A percentile compares a stretch with the other conserved stretches of the same genome.
phyloP scores from a whole-genome alignment of 306 rosid species.

The Castanospermum australe region DNA sequence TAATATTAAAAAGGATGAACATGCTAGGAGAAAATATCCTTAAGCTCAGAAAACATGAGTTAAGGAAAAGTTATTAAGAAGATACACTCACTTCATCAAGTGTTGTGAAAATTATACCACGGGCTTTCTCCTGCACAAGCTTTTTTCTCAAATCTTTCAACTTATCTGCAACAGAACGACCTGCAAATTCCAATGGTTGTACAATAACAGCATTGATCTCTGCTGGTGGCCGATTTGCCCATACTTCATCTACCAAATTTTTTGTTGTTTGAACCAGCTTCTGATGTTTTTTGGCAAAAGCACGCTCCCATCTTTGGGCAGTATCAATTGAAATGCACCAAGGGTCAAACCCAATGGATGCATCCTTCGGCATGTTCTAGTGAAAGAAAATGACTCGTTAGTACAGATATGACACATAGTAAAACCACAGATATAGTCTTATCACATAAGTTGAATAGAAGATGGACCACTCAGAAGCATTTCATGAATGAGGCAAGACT shows the following conservation, averaged over 20 bases:
- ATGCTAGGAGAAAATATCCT: neutral
- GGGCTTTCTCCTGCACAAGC: conserved; percentile 57
- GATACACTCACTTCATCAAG: conserved; percentile 83
- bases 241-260: conserved; percentile 94
- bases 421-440: conserved; percentile 8
- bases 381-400: conserved; percentile 21
- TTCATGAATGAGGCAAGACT: neutral
- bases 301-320: conserved; percentile 79
- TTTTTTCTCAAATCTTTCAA: conserved; percentile 69
- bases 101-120: conserved; percentile 67
- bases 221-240: conserved; percentile 67
- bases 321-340: conserved; percentile 92
- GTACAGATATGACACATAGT: conserved; percentile 3
- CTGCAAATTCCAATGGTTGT: conserved; percentile 75
- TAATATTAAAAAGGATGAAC: conserved; percentile 3
- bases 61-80: neutral
- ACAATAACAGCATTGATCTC: conserved; percentile 61
- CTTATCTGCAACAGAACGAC: conserved; percentile 80
- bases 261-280: conserved; percentile 74
- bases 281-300: conserved; percentile 69
- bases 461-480: neutral
- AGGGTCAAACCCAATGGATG: conserved; percentile 85
- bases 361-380: conserved; percentile 71
- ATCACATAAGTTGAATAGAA: neutral
- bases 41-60: neutral